phyloP scores from a whole-genome alignment of 305 asterid species.

The Fraxinus angustifolia region DNA sequence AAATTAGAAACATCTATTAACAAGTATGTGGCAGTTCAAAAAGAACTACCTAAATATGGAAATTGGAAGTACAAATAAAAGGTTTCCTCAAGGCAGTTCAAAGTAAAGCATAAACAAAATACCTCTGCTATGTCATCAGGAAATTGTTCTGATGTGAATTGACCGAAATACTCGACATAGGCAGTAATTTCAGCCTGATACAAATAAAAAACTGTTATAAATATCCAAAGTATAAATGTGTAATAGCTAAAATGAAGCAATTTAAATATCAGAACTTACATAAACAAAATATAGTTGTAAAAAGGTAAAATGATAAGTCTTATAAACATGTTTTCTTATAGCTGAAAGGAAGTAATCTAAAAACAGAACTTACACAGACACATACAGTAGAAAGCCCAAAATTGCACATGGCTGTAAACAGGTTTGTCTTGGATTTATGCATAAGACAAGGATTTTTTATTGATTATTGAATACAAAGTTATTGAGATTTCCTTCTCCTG shows the following conservation, averaged over 20 bases:
- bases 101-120: conserved; percentile 6
- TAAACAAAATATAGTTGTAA: not conserved
- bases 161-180: conserved; percentile 90
- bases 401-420: not conserved
- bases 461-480: not conserved
- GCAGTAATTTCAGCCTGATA: conserved; percentile 85
- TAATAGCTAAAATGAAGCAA: not conserved
- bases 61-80: conserved; percentile 19
- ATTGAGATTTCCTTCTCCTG: not conserved
- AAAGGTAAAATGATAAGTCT: not conserved
- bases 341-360: not conserved
- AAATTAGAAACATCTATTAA: conserved; percentile 14
- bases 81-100: not conserved
- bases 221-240: not conserved
- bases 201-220: conserved; percentile 3
- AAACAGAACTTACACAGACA: not conserved
- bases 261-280: not conserved
- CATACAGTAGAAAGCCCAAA: not conserved
- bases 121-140: conserved; percentile 98
- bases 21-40: conserved; percentile 5
- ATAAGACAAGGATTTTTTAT: not conserved
- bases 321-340: not conserved
- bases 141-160: conserved; percentile 89
- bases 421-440: not conserved
- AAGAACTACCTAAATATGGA: conserved; percentile 14